Percentiles rank a stretch among this genome's conserved stretches.
Evolutionary conservation across 257 asterid genomes (phyloP).

Genomic region (Solanum tarijense): DNA sequence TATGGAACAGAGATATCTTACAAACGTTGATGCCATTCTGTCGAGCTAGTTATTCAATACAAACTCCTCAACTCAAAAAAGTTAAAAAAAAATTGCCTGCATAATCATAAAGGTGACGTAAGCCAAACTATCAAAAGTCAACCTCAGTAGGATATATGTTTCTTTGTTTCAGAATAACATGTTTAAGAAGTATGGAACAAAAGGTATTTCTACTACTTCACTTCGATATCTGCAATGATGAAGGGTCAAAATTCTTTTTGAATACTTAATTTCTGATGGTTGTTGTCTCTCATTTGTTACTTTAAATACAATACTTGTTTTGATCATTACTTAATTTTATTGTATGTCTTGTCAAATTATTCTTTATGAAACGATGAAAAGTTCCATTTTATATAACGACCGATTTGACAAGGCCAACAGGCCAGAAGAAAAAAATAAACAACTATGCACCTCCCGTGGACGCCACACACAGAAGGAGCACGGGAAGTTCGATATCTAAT

Average conservation of each 20-base stretch:
- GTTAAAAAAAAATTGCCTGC: not conserved
- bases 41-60: not conserved
- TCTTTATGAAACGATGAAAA: not conserved
- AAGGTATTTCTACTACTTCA: not conserved
- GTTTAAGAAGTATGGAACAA: not conserved
- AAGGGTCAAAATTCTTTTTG: not conserved
- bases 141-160: not conserved
- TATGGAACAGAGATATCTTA: slow-evolving; percentile 10
- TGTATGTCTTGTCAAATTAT: not conserved
- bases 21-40: slow-evolving; percentile 35
- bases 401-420: not conserved
- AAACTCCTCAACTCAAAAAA: not conserved
- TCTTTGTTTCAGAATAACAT: not conserved
- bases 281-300: not conserved
- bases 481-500: not conserved
- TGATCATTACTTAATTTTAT: not conserved
- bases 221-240: not conserved
- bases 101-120: not conserved
- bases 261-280: not conserved
- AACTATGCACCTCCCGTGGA: not conserved
- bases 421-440: not conserved
- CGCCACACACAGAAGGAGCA: not conserved
- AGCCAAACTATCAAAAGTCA: not conserved
- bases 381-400: not conserved
- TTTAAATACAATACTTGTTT: not conserved